phyloP scores from a whole-genome alignment of 768 basidiomycete species.

The Lactarius evosmus region DNA sequence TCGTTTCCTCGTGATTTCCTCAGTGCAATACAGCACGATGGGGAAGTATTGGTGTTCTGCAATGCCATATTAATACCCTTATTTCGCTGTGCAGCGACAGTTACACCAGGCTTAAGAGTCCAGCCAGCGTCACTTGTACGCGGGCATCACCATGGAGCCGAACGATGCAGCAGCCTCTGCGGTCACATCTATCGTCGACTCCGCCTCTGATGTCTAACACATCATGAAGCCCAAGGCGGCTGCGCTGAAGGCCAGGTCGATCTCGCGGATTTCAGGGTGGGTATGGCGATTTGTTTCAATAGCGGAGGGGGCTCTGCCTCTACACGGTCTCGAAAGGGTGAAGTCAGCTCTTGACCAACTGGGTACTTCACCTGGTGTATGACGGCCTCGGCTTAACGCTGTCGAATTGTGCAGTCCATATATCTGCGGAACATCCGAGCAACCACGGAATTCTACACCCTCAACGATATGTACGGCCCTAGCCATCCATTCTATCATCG shows the following conservation, averaged over 20 bases:
- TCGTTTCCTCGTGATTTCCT: conserved; percentile 10
- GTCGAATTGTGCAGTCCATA: conserved; percentile 52
- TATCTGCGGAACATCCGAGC: conserved; percentile 49
- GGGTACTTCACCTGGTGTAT: conserved; percentile 68
- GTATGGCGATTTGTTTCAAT: conserved; percentile 33
- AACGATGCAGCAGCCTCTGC: conserved; percentile 40
- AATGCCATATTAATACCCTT: conserved; percentile 75
- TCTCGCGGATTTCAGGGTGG: conserved; percentile 28
- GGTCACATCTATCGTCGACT: conserved; percentile 45
- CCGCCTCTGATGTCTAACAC: conserved; percentile 55
- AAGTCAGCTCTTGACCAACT: conserved; percentile 36
- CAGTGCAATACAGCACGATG: conserved; percentile 63
- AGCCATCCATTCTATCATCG: neutral
- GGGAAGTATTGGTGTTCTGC: conserved; percentile 83
- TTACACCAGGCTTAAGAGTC: conserved; percentile 74
- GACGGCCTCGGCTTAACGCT: conserved; percentile 65
- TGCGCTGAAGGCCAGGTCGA: conserved; percentile 11
- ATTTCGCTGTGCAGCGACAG: conserved; percentile 68
- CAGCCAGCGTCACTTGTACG: conserved; percentile 33
- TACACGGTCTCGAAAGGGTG: conserved; percentile 50
- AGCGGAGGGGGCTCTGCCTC: conserved; percentile 28
- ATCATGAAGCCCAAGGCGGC: conserved; percentile 44
- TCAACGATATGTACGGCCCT: conserved; percentile 19
- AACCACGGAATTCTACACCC: conserved; percentile 2
- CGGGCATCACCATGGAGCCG: neutral